Conservation (phyloP, 2,329 filamentous ascomycete genomes). For the Harringtonia aguacate region DNA sequence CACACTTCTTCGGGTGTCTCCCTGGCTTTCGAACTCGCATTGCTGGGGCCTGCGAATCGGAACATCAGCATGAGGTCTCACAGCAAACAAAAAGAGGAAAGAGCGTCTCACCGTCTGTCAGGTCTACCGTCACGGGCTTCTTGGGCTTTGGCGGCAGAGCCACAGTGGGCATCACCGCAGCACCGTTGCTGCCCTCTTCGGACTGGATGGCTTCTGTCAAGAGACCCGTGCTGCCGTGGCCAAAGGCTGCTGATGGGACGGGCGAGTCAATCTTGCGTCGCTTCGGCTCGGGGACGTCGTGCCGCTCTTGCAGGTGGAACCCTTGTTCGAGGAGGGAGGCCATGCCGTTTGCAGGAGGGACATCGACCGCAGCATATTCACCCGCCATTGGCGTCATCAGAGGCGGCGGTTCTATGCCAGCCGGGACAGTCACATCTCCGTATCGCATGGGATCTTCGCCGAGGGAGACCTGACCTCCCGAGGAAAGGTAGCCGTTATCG, state of each 20-base stretch:
- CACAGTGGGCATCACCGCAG: neutral
- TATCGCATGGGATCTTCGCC: no score
- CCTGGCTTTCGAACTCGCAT: slow-evolving; percentile 21
- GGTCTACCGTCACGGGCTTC: slow-evolving; percentile 39
- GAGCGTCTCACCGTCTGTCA: slow-evolving; percentile 35
- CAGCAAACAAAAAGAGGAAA: neutral
- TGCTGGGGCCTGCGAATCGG: neutral
- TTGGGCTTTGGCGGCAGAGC: slow-evolving; percentile 18
- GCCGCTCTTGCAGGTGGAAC: slow-evolving; percentile 62
- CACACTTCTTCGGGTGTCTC: slow-evolving; percentile 62
- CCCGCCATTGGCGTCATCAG: neutral
- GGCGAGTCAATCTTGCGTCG: slow-evolving; percentile 40
- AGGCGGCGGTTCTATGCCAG: slow-evolving; percentile 5
- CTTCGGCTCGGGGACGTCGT: slow-evolving; percentile 49
- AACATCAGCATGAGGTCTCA: neutral
- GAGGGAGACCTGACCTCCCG: slow-evolving; percentile 12
- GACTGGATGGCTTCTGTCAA: slow-evolving; percentile 31
- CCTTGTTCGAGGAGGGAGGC: slow-evolving; percentile 61
- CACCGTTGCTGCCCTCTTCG: slow-evolving; percentile 31
- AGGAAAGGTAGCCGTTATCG: slow-evolving; percentile 17
- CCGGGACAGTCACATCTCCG: no score
- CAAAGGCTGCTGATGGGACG: slow-evolving; percentile 22
- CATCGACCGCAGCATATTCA: slow-evolving; percentile 2
- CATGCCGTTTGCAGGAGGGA: slow-evolving; percentile 23
- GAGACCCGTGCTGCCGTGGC: slow-evolving; percentile 40